Percentiles rank a stretch among this genome's conserved stretches.
phyloP scores from a whole-genome alignment of 805 yeast genomes.

The Saccharomyces jurei region DNA sequence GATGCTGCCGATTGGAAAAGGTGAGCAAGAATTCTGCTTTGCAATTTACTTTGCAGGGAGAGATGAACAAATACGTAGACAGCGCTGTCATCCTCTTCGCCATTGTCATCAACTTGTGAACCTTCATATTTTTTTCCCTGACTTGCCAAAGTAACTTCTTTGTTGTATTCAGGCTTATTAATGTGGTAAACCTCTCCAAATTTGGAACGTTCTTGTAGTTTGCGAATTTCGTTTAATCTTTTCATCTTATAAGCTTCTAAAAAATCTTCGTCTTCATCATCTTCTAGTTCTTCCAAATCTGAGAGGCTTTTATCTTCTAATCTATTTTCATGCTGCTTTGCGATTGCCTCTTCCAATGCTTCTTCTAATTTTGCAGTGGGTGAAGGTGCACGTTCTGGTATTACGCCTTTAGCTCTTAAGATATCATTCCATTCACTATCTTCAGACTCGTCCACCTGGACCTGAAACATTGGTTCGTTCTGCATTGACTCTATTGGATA shows the following conservation, averaged over 20 bases:
- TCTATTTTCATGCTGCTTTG: conserved; percentile 72
- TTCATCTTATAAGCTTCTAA: conserved; percentile 67
- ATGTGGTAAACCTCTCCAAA: conserved; percentile 75
- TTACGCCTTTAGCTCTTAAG: conserved; percentile 78
- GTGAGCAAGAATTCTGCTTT: conserved; percentile 61
- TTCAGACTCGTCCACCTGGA: conserved; percentile 88
- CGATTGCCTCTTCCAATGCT: conserved; percentile 75
- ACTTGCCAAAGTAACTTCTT: conserved; percentile 80
- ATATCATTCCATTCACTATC: conserved; percentile 99
- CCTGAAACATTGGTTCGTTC: conserved; percentile 56
- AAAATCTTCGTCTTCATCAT: conserved; percentile 89
- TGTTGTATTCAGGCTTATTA: conserved; percentile 78
- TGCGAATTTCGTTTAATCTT: conserved; percentile 65
- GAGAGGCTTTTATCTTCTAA: conserved; percentile 68
- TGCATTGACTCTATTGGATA: conserved; percentile 14
- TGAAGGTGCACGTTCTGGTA: conserved; percentile 85
- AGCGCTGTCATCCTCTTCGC: conserved; percentile 21
- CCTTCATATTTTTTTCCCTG: conserved; percentile 18
- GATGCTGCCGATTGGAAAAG: conserved; percentile 52
- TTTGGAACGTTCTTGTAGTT: conserved; percentile 45
- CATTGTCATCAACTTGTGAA: conserved; percentile 1
- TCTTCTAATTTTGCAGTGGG: conserved; percentile 83
- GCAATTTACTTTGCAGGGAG: conserved; percentile 58
- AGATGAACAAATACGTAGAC: conserved; percentile 70
- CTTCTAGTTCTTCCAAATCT: conserved; percentile 82